Conservation (phyloP, 352 stramenopile genomes). For the Phytophthora quininea region DNA sequence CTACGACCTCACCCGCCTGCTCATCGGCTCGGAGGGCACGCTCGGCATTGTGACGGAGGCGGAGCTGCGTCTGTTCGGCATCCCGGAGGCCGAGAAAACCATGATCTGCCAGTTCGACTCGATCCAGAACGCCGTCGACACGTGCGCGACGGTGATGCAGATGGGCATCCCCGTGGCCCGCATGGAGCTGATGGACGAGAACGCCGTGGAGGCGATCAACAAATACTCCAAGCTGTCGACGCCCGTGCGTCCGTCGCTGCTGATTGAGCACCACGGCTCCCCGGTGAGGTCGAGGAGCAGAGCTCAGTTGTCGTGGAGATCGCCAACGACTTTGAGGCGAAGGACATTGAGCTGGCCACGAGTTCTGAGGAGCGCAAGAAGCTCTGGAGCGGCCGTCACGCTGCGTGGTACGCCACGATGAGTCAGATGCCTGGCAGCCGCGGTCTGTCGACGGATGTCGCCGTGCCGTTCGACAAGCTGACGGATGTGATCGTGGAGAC, state of each 20-base stretch:
- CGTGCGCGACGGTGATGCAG: slow-evolving; percentile 85
- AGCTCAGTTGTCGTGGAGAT: slow-evolving; percentile 86
- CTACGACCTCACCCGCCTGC: slow-evolving; percentile 95
- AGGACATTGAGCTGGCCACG: slow-evolving; percentile 82
- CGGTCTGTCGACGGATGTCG: slow-evolving; percentile 95
- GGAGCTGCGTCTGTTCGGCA: slow-evolving; percentile 93
- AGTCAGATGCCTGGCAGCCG: slow-evolving; percentile 82
- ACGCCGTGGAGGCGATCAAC: slow-evolving; percentile 81
- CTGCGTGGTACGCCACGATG: slow-evolving; percentile 88
- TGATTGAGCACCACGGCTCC: slow-evolving; percentile 94
- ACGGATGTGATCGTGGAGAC: slow-evolving; percentile 94
- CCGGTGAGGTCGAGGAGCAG: slow-evolving; percentile 87
- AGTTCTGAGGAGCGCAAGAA: slow-evolving; percentile 79
- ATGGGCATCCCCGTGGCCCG: slow-evolving; percentile 88
- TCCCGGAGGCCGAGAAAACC: slow-evolving; percentile 90
- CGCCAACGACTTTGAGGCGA: slow-evolving; percentile 82
- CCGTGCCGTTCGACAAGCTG: slow-evolving; percentile 95
- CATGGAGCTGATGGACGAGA: slow-evolving; percentile 90
- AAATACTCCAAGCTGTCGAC: slow-evolving; percentile 87
- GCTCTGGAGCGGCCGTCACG: slow-evolving; percentile 83
- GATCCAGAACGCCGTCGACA: slow-evolving; percentile 88
- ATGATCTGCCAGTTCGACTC: slow-evolving; percentile 94
- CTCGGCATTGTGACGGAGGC: slow-evolving; percentile 95
- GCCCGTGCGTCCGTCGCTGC: slow-evolving; percentile 87
- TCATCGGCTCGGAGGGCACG: slow-evolving; percentile 96